Evolutionary conservation across 148 eudicot genomes (phyloP).

Genomic region (Heliamphora exappendiculata): DNA sequence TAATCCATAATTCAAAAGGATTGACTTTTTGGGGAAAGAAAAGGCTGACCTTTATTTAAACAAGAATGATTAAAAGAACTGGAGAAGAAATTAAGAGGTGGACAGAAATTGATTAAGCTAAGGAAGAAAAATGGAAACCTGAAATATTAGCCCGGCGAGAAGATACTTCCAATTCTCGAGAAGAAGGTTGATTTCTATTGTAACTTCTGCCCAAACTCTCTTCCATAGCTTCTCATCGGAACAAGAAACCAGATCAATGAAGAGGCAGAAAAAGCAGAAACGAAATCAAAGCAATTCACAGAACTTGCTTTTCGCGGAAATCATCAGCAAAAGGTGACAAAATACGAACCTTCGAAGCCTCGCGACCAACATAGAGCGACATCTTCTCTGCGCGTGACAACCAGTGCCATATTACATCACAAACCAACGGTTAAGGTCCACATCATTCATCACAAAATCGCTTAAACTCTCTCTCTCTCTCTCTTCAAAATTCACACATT

Average conservation of each 20-base stretch:
- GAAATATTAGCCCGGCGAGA: constrained; percentile 79
- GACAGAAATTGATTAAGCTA: not conserved
- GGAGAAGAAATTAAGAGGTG: not conserved
- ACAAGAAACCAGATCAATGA: constrained; percentile 20
- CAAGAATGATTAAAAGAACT: too few species aligned
- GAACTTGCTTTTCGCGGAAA: not conserved
- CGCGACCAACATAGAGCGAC: constrained; percentile 97
- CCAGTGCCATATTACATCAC: constrained; percentile 58
- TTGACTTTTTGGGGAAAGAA: too few species aligned
- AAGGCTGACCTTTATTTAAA: too few species aligned
- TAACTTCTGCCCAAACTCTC: constrained; percentile 68
- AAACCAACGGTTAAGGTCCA: constrained; percentile 26
- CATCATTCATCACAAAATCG: constrained; percentile 27
- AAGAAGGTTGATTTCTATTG: constrained; percentile 68
- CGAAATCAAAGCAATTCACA: not conserved
- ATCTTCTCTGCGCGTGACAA: constrained; percentile 29
- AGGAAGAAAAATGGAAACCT: constrained; percentile 62
- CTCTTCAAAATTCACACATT: constrained; percentile 4
- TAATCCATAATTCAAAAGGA: too few species aligned
- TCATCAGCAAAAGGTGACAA: too few species aligned
- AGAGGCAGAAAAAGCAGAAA: not conserved
- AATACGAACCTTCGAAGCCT: constrained; percentile 80
- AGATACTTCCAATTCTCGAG: constrained; percentile 88
- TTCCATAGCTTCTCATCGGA: constrained; percentile 71
- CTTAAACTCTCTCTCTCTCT: constrained; percentile 7